These are phyloP conservation scores for Sporothrix sp. DNA, from an alignment of 2,329 filamentous ascomycete species.

Conservation along the genomic window DNA sequence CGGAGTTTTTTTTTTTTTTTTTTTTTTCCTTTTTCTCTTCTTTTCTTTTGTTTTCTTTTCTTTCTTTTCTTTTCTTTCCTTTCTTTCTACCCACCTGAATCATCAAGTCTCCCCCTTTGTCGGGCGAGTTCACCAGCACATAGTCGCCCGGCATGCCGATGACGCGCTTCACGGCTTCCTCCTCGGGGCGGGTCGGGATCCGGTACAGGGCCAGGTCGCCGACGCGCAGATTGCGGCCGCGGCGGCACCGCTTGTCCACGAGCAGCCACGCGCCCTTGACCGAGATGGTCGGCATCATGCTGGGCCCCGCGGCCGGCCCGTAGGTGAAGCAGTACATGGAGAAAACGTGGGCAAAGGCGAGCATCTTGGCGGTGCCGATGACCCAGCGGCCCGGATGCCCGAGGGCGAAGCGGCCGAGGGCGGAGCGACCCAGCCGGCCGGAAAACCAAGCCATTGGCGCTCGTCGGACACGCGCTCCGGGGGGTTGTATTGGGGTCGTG, in stretches of 20 bases:
- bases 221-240: conserved; percentile 56
- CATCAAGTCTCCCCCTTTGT: conserved; percentile 40
- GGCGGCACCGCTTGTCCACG: conserved; percentile 56
- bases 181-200: conserved; percentile 56
- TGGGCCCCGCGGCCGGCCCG: conserved; percentile 57
- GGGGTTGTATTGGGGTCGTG: neutral
- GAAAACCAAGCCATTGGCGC: conserved; percentile 18
- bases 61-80: too few species aligned
- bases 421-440: too few species aligned
- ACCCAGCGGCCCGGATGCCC: conserved; percentile 34
- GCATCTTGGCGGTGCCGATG: conserved; percentile 36
- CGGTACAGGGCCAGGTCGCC: conserved; percentile 77
- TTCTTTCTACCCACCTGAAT: conserved; percentile 50
- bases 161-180: conserved; percentile 67
- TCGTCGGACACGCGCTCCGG: neutral
- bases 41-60: too few species aligned
- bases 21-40: too few species aligned
- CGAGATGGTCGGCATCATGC: conserved; percentile 80
- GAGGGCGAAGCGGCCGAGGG: conserved; percentile 23
- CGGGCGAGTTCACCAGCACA: conserved; percentile 56
- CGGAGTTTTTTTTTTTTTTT: too few species aligned
- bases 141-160: conserved; percentile 68
- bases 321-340: conserved; percentile 53
- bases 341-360: conserved; percentile 41
- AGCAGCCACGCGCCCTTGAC: conserved; percentile 58